These are phyloP conservation scores for Colletotrichum aenigma DNA, from an alignment of 2,329 filamentous ascomycete species.

Conservation along the genomic window DNA sequence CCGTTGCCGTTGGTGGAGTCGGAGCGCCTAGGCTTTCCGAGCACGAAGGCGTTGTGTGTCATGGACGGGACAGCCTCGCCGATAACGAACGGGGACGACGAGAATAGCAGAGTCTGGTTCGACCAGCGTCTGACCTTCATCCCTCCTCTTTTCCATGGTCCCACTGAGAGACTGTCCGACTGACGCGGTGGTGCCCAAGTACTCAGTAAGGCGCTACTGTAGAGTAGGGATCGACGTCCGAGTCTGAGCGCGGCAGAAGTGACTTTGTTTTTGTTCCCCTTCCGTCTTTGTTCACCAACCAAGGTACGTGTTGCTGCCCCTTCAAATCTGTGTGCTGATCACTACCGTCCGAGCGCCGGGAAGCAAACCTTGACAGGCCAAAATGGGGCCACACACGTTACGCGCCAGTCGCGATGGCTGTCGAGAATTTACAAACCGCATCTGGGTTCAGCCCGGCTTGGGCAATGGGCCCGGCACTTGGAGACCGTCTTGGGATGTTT, in stretches of 20 bases:
- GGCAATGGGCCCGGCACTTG: neutral
- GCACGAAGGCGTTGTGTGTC: neutral
- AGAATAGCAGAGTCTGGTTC: neutral
- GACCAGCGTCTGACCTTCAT: neutral
- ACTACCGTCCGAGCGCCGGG: conserved; percentile 2
- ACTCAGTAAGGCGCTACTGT: neutral
- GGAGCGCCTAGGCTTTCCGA: neutral
- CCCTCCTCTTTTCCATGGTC: neutral
- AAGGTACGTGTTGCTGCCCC: neutral
- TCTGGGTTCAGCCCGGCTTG: neutral
- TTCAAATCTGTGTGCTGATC: neutral
- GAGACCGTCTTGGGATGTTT: neutral
- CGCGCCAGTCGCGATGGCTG: neutral
- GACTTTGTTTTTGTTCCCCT: neutral
- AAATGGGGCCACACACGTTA: neutral
- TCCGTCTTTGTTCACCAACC: neutral
- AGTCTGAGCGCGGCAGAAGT: conserved; percentile 1
- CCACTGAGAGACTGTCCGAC: neutral
- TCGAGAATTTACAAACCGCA: neutral
- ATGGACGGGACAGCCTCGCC: neutral
- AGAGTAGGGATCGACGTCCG: neutral
- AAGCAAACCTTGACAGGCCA: neutral
- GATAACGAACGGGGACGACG: neutral
- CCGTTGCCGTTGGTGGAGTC: neutral
- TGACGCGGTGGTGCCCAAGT: neutral